Evolutionary conservation across 495 filamentous ascomycete genomes (phyloP), one percentile per base, ranked within the genome.

Genomic region (Neurospora tetrasperma): DNA sequence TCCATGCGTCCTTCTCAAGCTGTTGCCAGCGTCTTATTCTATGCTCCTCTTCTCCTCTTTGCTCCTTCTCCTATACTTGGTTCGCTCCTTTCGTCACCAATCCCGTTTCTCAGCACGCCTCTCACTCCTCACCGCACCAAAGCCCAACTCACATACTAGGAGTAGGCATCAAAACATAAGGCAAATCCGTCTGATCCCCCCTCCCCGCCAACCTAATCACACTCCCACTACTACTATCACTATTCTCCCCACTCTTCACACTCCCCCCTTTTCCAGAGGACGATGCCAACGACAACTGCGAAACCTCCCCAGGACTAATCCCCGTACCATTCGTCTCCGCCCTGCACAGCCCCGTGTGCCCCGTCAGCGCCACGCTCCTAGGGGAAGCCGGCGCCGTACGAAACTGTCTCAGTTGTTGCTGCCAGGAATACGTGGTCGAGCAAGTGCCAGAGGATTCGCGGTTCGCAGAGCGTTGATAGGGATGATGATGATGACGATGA

Each of bases 361-460:
- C 46, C 10, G 20, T 54, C 46, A 79, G 78, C 14, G 72, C 72
- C 42, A 78, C 78, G 71, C 85, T 85, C 62, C 78, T 80, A 7
- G 86, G 86, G 14, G 86, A 87, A 7, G 83, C 86, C 7, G 86
- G 86, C 46, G 86, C 86, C 1, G 86, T 88, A 69, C 82, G 81
- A 71, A 83, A 86, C 48, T 80, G 79, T 73, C 75, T 72, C 38
- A 79, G 78, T 11, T 11, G 73, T 73, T 31, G 71, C 76, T 6
- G 75, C 71, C 16, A 72, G 44, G 69, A 76, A 78, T 46, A 27
- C 14, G 18, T 40, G 20, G 71, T 38, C 16, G 42, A 42, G 35
- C 8, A 39, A 5, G 31, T 69, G 35, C 46, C 40, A 5, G 44
- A 66, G 54, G 54, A 66, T 27, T 66, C 35, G 14, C 54, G 14